Evolutionary conservation across 106 monocot genomes (phyloP).

Genomic region (Amphibolis antarctica): DNA sequence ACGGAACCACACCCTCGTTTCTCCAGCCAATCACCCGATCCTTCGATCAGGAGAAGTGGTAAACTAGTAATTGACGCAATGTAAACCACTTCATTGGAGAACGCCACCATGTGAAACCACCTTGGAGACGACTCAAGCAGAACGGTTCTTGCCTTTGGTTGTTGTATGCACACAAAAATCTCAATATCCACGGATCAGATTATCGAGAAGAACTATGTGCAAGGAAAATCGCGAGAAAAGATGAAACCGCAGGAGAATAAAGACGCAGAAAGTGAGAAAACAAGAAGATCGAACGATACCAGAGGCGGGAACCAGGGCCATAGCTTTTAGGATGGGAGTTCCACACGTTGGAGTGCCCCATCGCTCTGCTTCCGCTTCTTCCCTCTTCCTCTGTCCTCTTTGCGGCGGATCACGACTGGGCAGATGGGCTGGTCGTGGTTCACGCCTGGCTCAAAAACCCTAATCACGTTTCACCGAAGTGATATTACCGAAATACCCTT

Average conservation of each 20-base stretch:
- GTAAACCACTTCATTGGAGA: slow-evolving; percentile 52
- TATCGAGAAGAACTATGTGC: slow-evolving; percentile 48
- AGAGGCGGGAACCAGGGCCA: slow-evolving; percentile 12
- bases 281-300: neutral
- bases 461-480: too few species aligned
- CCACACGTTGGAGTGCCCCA: slow-evolving; percentile 9
- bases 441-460: too few species aligned
- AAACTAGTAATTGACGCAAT: too few species aligned
- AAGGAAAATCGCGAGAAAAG: neutral
- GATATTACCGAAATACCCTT: too few species aligned
- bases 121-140: slow-evolving; percentile 49
- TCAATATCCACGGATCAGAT: slow-evolving; percentile 24
- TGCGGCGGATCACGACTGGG: too few species aligned
- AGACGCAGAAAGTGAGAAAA: neutral
- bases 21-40: neutral
- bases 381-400: too few species aligned
- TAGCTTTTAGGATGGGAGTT: slow-evolving; percentile 14
- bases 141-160: slow-evolving; percentile 8
- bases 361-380: too few species aligned
- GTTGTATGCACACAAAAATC: slow-evolving; percentile 50
- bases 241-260: neutral
- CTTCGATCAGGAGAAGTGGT: neutral
- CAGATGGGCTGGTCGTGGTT: too few species aligned
- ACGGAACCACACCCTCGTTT: neutral
- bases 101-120: slow-evolving; percentile 13